A percentile compares a stretch with the other conserved stretches of the same genome.
Conservation (phyloP, 2,329 filamentous ascomycete genomes). For the Botrytis porri region DNA sequence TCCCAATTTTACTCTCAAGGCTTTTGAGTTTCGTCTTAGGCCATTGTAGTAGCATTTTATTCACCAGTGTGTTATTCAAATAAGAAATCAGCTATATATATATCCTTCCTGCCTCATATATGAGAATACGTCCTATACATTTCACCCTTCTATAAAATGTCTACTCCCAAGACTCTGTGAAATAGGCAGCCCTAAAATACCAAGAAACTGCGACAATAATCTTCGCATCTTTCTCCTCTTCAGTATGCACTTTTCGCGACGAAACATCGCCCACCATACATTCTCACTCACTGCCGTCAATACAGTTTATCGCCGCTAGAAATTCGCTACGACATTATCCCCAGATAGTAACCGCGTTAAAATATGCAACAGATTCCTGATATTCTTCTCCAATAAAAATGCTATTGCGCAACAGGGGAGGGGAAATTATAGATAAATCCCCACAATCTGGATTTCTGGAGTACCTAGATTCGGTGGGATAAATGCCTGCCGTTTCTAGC, state of each 20-base stretch:
- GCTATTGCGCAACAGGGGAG: background rate
- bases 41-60: background rate
- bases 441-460: background rate
- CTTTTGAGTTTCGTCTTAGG: background rate
- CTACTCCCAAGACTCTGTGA: too few species aligned
- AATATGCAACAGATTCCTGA: background rate
- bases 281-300: background rate
- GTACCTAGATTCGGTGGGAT: background rate
- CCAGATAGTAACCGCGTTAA: background rate
- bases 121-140: background rate
- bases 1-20: background rate
- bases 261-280: background rate
- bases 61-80: background rate
- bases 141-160: background rate
- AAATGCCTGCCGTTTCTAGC: background rate
- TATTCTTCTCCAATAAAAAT: background rate
- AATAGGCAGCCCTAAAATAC: background rate
- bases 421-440: background rate
- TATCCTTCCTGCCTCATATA: background rate
- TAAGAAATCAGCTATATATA: background rate
- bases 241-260: background rate
- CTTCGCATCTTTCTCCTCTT: background rate
- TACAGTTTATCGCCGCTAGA: background rate
- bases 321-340: background rate
- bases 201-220: background rate